Evolutionary conservation across 2,329 filamentous ascomycete genomes (phyloP), one percentile per base, ranked within the genome.

Genomic region (Apiospora phragmitis): DNA sequence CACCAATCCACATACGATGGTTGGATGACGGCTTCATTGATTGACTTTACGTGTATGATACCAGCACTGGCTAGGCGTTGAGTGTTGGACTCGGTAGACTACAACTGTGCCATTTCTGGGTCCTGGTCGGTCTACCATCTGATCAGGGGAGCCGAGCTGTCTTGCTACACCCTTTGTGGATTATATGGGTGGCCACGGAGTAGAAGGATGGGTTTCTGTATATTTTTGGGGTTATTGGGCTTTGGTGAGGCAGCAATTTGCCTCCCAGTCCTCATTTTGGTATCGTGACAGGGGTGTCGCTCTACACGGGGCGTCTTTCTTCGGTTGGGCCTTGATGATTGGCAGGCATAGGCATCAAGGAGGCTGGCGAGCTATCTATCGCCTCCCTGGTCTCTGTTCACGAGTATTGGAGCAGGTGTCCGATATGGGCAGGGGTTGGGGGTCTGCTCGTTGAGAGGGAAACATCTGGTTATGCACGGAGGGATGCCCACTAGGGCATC

Each of bases 401-500:
- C 14, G 55, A 38, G 32, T 12, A 18, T 47, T 32, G 26, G 65
- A 29, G 65, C 42, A 67, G 45, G 59, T 68, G 65, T 67, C 41
- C 29, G 70, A 67, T 21, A 55, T 26, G 43, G 32, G 21, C 26
- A 35, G 21, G 38, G 45, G 32, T 26, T 38, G 59, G 21, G 21
- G n/a, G n/a, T n/a, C n/a, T 29, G 65, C 32, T 67, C 29, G 62
- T 35, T 45, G 65, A 26, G 65, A 16, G 66, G 66, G 59, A 71
- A 47, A 55, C 43, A 47, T 67, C 38, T 65, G 55, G 32, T 38
- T 62, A 38, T 71, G 42, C 42, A 67, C 24, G 65, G 41, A 69
- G 14, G 70, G 70, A 71, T 66, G 70, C 68, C 49, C 65, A 62
- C 29, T 42, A 66, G 35, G 55, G 65, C 26, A n/a, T 41, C n/a